phyloP scores from a whole-genome alignment of 2,329 filamentous ascomycete genomes.

The Setomelanomma holmii region DNA sequence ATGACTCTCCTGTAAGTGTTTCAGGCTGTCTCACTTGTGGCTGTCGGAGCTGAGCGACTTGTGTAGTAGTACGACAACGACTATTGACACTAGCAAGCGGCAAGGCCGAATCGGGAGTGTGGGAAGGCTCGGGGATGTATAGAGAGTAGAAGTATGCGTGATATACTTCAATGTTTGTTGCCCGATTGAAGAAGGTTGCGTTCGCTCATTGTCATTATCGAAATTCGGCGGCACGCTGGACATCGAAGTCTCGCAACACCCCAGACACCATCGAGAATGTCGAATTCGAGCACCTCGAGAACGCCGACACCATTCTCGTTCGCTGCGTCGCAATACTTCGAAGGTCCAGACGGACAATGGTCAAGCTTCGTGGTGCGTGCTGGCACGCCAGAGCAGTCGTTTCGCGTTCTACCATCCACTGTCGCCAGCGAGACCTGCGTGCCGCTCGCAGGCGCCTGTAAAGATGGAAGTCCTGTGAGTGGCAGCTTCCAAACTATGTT shows the following conservation, averaged over 20 bases:
- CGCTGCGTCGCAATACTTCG: constrained; percentile 7
- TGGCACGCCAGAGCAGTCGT: constrained; percentile 36
- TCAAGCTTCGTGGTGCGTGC: constrained; percentile 35
- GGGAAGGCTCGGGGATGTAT: too few species aligned
- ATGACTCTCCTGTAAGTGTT: not conserved
- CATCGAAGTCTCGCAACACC: not conserved
- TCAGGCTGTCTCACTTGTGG: constrained; percentile 1
- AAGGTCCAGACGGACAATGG: constrained; percentile 26
- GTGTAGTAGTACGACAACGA: not conserved
- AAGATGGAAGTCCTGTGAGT: constrained; percentile 6
- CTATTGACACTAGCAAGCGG: too few species aligned
- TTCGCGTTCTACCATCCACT: constrained; percentile 37
- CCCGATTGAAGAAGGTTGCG: too few species aligned
- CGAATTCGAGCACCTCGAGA: not conserved
- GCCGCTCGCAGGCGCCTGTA: constrained; percentile 13
- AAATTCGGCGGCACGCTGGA: not conserved
- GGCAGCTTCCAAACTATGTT: not conserved
- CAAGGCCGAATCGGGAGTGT: too few species aligned
- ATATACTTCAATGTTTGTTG: too few species aligned
- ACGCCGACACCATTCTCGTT: constrained; percentile 5
- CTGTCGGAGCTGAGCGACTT: not conserved
- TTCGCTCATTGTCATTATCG: too few species aligned
- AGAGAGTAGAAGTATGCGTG: not conserved
- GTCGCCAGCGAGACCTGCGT: constrained; percentile 16
- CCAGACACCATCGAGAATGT: not conserved